Evolutionary conservation across 805 yeast species (phyloP).

Genomic region (Candida koratica): DNA sequence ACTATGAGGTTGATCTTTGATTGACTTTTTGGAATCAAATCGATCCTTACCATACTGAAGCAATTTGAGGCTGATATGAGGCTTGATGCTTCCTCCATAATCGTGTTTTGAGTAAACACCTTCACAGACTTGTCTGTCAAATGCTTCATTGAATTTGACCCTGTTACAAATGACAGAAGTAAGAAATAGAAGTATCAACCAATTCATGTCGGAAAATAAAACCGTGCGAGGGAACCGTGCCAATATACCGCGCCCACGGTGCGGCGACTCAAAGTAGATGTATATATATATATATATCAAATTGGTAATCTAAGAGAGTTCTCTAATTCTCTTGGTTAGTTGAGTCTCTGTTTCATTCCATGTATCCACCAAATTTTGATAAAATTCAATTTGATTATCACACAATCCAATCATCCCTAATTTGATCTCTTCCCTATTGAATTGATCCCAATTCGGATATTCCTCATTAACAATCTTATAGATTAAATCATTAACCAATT

Average conservation of each 20-base stretch:
- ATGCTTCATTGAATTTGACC: constrained; percentile 27
- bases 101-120: constrained; percentile 87
- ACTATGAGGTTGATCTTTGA: constrained; percentile 23
- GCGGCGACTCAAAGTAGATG: no score
- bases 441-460: constrained; percentile 67
- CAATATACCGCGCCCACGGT: no score
- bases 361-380: constrained; percentile 59
- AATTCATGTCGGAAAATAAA: no score
- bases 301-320: constrained; percentile 11
- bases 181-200: constrained; percentile 3
- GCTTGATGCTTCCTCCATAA: constrained; percentile 74
- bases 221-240: no score
- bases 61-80: constrained; percentile 30
- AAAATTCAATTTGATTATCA: constrained; percentile 71
- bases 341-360: constrained; percentile 59
- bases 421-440: constrained; percentile 75
- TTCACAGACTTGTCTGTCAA: constrained; percentile 70
- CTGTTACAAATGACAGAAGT: constrained; percentile 31
- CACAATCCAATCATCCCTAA: constrained; percentile 68
- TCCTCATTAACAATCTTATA: constrained; percentile 46
- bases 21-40: constrained; percentile 22
- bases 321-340: constrained; percentile 23
- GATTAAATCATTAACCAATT: constrained; percentile 45
- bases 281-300: no score
- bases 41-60: constrained; percentile 26